Evolutionary conservation across 1,139 yeast species (phyloP).

Genomic region (Yamadazyma songkhlaensis): DNA sequence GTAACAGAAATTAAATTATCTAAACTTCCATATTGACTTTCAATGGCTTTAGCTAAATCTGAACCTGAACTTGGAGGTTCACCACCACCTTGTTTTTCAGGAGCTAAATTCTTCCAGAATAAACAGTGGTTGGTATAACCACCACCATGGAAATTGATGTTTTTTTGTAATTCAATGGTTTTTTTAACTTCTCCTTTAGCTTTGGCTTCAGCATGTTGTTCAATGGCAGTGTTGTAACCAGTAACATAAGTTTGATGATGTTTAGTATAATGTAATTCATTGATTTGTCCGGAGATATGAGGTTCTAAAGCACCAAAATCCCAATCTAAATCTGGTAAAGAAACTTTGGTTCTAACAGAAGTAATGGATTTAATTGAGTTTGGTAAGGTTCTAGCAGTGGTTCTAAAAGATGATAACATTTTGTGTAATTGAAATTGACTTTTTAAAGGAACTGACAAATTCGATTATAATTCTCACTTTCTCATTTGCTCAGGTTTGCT

Average conservation of each 20-base stretch:
- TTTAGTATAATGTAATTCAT: conserved; percentile 39
- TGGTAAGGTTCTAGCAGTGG: conserved; percentile 2
- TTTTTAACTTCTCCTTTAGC: conserved; percentile 36
- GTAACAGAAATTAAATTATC: conserved; percentile 37
- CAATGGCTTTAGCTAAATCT: conserved; percentile 32
- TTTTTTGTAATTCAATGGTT: conserved; percentile 35
- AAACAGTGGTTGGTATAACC: conserved; percentile 45
- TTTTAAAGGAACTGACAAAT: too few species aligned
- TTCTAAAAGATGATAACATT: conserved; percentile 7
- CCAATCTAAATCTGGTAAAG: conserved; percentile 42
- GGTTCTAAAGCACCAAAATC: conserved; percentile 42
- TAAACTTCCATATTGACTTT: conserved; percentile 39
- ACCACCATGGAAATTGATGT: conserved; percentile 44
- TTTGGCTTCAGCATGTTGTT: conserved; percentile 32
- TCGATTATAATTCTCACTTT: neutral
- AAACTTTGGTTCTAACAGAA: conserved; percentile 19
- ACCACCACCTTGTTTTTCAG: conserved; percentile 38
- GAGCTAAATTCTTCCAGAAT: conserved; percentile 47
- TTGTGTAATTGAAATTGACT: neutral
- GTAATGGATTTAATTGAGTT: conserved; percentile 10
- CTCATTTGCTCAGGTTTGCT: conserved; percentile 3
- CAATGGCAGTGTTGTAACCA: conserved; percentile 41
- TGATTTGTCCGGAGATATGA: conserved; percentile 40
- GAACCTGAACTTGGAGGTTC: conserved; percentile 33
- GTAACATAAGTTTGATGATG: conserved; percentile 44